Evolutionary conservation across 257 asterid species (phyloP), one percentile per base, ranked within the genome.

Genomic region (Nicotiana benthamiana): DNA sequence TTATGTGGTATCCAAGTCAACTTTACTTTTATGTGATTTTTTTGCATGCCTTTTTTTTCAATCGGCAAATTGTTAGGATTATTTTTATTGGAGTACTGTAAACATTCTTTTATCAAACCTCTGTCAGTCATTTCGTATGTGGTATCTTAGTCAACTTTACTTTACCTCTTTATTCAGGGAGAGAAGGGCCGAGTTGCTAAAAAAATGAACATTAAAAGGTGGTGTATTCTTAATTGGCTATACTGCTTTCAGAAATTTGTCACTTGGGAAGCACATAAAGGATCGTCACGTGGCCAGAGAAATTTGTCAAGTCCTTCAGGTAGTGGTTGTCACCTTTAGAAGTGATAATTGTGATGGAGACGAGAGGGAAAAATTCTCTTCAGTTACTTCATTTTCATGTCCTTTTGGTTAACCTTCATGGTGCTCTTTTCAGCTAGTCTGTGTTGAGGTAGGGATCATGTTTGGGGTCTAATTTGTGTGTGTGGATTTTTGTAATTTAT

Each of bases 221-320:
- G 99, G 99, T 20, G 82, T 95, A 80, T 94, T 95, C 89, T 86
- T 95, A 85, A 95, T 95, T 59, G 95, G 99, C 80, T 95, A 95
- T 76, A 20, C 92, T 12, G 96, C 98, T 80, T 95, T 95, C 86
- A 91, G 98, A 70, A 93, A 92, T 86, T 84, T 95, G 85, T 90
- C 97, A 59, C 88, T 95, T 34, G 99, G 98, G 80, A 95, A 95
- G 93, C 89, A 90, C 64, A 89, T 88, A 64, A 95, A 95, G 88
- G 99, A 95, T 83, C 93, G 95, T 20, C 90, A 92, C 51, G 79
- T 86, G 83, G 99, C 98, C 65, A 90, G 89, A 86, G 97, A 89
- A 87, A 89, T 95, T 52, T 87, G 93, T 85, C 84, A 79, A 65
- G 85, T 86, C n/a, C 97, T 95, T 81, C 98, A 93, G 99, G 99